These are phyloP conservation scores for Moesziomyces parantarcticus DNA, from an alignment of 1,284 basidiomycete genomes.

Conservation along the genomic window DNA sequence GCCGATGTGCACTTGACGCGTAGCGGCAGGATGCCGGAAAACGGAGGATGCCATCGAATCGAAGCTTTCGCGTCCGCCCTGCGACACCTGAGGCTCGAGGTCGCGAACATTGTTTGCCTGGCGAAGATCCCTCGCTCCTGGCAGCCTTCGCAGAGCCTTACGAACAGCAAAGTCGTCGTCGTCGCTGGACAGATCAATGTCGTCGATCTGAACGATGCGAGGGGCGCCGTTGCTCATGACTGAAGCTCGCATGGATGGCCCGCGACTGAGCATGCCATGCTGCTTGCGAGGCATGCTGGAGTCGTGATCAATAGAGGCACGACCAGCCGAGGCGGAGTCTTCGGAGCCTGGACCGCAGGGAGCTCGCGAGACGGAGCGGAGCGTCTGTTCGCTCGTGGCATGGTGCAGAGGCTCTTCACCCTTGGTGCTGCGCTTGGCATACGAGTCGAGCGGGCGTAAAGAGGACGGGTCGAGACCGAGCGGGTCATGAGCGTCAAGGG, in stretches of 20 bases:
- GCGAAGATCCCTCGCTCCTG: slow-evolving; percentile 60
- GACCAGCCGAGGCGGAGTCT: background rate
- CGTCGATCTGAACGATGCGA: slow-evolving; percentile 63
- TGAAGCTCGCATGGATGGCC: slow-evolving; percentile 21
- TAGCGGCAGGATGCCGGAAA: slow-evolving; percentile 20
- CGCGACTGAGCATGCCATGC: background rate
- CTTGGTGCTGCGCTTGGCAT: slow-evolving; percentile 2
- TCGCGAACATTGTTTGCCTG: slow-evolving; percentile 57
- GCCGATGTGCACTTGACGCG: slow-evolving; percentile 20
- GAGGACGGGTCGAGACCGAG: slow-evolving; percentile 18
- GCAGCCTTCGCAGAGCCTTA: slow-evolving; percentile 56
- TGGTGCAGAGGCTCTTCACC: slow-evolving; percentile 50
- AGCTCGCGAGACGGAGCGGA: slow-evolving; percentile 44
- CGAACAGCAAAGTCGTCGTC: slow-evolving; percentile 62
- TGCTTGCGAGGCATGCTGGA: background rate
- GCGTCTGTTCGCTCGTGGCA: slow-evolving; percentile 54
- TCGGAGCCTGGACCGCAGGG: slow-evolving; percentile 3
- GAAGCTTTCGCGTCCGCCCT: slow-evolving; percentile 37
- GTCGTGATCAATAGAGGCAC: slow-evolving; percentile 5
- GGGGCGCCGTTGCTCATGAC: slow-evolving; percentile 37
- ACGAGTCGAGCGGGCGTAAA: slow-evolving; percentile 18
- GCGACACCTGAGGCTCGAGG: slow-evolving; percentile 29
- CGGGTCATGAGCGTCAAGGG: slow-evolving; percentile 6
- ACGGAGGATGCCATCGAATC: slow-evolving; percentile 49
- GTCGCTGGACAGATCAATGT: slow-evolving; percentile 64